These are phyloP conservation scores for Boeremia lycopersici DNA, from an alignment of 2,329 filamentous ascomycete genomes.

Conservation along the genomic window DNA sequence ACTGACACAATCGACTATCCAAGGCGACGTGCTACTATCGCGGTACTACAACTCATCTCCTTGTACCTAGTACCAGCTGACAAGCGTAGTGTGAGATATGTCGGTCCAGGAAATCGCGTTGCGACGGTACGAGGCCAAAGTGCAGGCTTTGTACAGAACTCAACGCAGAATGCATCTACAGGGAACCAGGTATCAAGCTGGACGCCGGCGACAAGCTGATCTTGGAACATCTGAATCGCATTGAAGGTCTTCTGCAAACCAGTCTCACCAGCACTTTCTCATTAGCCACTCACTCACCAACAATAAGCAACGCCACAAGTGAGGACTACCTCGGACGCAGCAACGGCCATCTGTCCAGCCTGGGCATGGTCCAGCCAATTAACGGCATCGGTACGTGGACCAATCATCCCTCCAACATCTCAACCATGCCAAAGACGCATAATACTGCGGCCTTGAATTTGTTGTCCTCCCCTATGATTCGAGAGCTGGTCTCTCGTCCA, in stretches of 20 bases:
- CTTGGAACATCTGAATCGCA: conserved; percentile 75
- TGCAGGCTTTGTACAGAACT: conserved; percentile 84
- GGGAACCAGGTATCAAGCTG: conserved; percentile 84
- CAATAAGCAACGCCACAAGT: conserved; percentile 52
- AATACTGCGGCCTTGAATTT: conserved; percentile 80
- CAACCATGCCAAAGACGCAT: conserved; percentile 84
- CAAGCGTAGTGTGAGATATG: conserved; percentile 76
- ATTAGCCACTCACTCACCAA: conserved; percentile 62
- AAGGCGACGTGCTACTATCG: conserved; percentile 50
- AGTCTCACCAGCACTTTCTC: conserved; percentile 64
- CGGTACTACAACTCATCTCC: conserved; percentile 35
- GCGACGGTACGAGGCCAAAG: conserved; percentile 79
- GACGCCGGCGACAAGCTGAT: conserved; percentile 88
- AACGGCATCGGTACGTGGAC: conserved; percentile 75
- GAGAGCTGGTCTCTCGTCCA: conserved; percentile 75
- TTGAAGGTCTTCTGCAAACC: conserved; percentile 79
- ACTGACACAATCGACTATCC: conserved; percentile 53
- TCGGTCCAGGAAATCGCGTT: conserved; percentile 78
- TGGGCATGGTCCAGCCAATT: conserved; percentile 49
- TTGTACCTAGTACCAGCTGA: conserved; percentile 26
- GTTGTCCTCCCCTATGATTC: conserved; percentile 80
- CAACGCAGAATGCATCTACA: conserved; percentile 81
- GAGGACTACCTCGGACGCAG: conserved; percentile 50
- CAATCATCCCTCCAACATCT: conserved; percentile 69
- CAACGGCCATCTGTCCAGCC: conserved; percentile 43